These are phyloP conservation scores for Wallemia mellicola DNA, from an alignment of 1,284 basidiomycete genomes.

Conservation along the genomic window DNA sequence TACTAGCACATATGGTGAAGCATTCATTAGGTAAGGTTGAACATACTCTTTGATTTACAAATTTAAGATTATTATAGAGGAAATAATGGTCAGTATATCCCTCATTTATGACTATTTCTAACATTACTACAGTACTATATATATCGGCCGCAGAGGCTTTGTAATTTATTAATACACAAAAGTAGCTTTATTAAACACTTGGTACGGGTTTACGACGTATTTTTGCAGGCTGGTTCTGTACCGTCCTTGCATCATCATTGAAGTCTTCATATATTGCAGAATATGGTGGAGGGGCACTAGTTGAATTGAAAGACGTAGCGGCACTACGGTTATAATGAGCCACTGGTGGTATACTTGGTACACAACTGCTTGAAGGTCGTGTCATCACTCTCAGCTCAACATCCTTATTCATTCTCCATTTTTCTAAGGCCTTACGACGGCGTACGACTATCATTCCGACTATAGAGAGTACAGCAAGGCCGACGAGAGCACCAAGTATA, in stretches of 20 bases:
- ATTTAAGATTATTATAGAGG: too few relatives aligned
- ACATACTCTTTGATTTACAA: too few relatives aligned
- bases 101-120: not conserved
- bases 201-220: not conserved
- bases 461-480: not conserved
- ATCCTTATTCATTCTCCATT: not conserved
- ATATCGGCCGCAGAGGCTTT: slow-evolving; percentile 20
- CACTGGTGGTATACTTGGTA: not conserved
- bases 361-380: not conserved
- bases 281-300: not conserved
- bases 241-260: not conserved
- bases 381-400: not conserved
- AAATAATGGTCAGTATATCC: slow-evolving; percentile 50
- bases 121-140: slow-evolving; percentile 16
- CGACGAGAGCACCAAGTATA: not conserved
- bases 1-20: slow-evolving; percentile 72
- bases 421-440: not conserved
- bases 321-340: not conserved
- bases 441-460: not conserved
- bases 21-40: slow-evolving; percentile 34
- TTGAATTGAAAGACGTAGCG: not conserved
- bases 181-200: not conserved
- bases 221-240: not conserved
- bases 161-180: slow-evolving; percentile 5
- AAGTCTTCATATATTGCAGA: not conserved